phyloP scores from a whole-genome alignment of 176 grass and related monocot species.

The Musa beccarii region DNA sequence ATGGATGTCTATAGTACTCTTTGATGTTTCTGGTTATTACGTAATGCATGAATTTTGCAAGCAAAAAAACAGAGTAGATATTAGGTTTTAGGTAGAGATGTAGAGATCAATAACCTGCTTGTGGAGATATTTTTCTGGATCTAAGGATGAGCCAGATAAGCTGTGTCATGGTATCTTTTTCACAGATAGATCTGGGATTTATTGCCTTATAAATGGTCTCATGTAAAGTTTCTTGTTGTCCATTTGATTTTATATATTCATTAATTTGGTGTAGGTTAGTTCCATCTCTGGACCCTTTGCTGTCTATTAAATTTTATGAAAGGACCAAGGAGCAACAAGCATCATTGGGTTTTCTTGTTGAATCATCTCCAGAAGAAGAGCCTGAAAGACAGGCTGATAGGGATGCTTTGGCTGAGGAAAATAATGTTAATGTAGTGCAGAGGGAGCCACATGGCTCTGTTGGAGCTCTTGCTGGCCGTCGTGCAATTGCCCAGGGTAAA shows the following conservation, averaged over 20 bases:
- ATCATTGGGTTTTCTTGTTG: slow-evolving; percentile 80
- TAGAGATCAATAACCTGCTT: too few relatives aligned
- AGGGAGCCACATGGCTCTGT: slow-evolving; percentile 57
- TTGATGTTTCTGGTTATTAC: not conserved
- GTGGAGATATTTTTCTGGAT: too few relatives aligned
- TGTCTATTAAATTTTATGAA: slow-evolving; percentile 69
- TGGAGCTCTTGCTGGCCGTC: slow-evolving; percentile 75
- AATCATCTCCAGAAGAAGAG: slow-evolving; percentile 36
- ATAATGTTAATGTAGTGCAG: slow-evolving; percentile 22
- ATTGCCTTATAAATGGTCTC: too few relatives aligned
- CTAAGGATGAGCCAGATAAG: too few relatives aligned
- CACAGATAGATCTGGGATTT: too few relatives aligned
- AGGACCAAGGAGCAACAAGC: slow-evolving; percentile 72
- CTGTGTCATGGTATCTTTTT: too few relatives aligned
- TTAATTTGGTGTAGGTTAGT: slow-evolving; percentile 37
- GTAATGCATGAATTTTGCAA: too few relatives aligned
- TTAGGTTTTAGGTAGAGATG: too few relatives aligned
- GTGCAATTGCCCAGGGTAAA: slow-evolving; percentile 84
- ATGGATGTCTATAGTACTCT: not conserved
- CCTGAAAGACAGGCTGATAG: slow-evolving; percentile 28
- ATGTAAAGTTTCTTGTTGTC: too few relatives aligned
- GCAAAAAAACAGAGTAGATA: too few relatives aligned
- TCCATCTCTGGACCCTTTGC: slow-evolving; percentile 62
- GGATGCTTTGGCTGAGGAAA: slow-evolving; percentile 25
- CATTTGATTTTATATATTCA: not conserved